A percentile compares a stretch with the other conserved stretches of the same genome.
Evolutionary conservation across 768 basidiomycete species (phyloP).

Genomic region (Mycena galopus): DNA sequence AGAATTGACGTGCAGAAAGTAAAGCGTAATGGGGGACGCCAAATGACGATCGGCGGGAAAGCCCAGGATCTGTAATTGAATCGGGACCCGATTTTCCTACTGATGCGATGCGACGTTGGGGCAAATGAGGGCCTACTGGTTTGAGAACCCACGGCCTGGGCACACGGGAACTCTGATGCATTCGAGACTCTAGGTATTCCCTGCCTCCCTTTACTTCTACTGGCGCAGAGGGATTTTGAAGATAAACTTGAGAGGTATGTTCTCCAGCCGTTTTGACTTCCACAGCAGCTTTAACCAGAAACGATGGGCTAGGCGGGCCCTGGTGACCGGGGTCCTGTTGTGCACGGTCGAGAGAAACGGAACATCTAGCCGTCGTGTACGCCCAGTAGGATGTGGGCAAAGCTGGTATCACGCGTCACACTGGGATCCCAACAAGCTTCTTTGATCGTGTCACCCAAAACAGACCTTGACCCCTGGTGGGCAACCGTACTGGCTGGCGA

Average conservation of each 20-base stretch:
- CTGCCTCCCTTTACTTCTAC: neutral
- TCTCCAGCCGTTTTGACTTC: neutral
- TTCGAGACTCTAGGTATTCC: too few relatives aligned
- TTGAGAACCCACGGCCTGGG: too few relatives aligned
- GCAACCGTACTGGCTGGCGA: too few relatives aligned
- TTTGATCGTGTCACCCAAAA: too few relatives aligned
- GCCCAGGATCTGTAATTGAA: neutral
- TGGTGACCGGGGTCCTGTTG: neutral
- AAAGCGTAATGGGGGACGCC: conserved; percentile 57
- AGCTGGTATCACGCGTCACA: too few relatives aligned
- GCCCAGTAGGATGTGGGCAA: too few relatives aligned
- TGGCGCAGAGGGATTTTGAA: neutral
- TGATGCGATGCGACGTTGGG: too few relatives aligned
- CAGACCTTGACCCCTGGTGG: too few relatives aligned
- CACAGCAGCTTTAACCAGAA: neutral
- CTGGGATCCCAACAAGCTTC: too few relatives aligned
- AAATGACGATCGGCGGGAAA: conserved; percentile 43
- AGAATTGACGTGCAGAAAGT: conserved; percentile 58
- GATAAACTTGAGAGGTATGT: neutral
- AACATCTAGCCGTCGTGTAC: too few relatives aligned
- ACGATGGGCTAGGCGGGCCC: neutral
- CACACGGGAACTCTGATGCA: too few relatives aligned
- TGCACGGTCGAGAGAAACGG: neutral
- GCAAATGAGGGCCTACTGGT: too few relatives aligned
- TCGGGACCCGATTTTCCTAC: neutral